These are phyloP conservation scores for Rhynchospora breviuscula DNA, from an alignment of 176 grass and related monocot genomes.

Conservation along the genomic window DNA sequence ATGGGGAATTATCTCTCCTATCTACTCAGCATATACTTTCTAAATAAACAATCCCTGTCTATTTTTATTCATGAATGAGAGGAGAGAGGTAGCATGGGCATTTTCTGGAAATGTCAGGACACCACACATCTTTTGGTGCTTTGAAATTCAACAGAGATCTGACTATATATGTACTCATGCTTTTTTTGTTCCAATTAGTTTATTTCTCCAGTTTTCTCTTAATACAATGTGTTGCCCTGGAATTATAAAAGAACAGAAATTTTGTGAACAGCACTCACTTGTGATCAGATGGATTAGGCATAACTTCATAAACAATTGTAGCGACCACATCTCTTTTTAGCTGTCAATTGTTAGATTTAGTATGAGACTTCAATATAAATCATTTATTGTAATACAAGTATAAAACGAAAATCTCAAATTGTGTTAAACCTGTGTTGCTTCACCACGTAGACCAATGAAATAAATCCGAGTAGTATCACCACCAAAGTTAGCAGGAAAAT, in stretches of 20 bases:
- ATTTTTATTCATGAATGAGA: not conserved
- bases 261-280: conserved; percentile 58
- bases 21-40: not conserved
- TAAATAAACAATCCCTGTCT: not conserved
- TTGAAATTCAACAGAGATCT: not conserved
- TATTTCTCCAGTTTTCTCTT: not conserved
- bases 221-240: not conserved
- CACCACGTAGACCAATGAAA: conserved; percentile 92
- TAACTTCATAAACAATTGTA: conserved; percentile 97
- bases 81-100: not conserved
- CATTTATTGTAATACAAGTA: not conserved
- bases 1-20: not conserved
- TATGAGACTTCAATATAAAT: conserved; percentile 1
- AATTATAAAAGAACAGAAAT: not conserved
- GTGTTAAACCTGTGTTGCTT: conserved; percentile 81
- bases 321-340: conserved; percentile 97
- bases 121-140: not conserved
- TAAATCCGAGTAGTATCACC: conserved; percentile 90
- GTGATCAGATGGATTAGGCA: conserved; percentile 90
- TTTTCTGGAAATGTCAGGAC: not conserved
- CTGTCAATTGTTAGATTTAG: conserved; percentile 41
- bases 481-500: conserved; percentile 98
- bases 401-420: not conserved
- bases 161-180: too few relatives aligned
- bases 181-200: not conserved